A percentile compares a stretch with the other conserved stretches of the same genome.
These are phyloP conservation scores for Phyllosticta citriasiana DNA, from an alignment of 2,329 filamentous ascomycete species.

Conservation along the genomic window DNA sequence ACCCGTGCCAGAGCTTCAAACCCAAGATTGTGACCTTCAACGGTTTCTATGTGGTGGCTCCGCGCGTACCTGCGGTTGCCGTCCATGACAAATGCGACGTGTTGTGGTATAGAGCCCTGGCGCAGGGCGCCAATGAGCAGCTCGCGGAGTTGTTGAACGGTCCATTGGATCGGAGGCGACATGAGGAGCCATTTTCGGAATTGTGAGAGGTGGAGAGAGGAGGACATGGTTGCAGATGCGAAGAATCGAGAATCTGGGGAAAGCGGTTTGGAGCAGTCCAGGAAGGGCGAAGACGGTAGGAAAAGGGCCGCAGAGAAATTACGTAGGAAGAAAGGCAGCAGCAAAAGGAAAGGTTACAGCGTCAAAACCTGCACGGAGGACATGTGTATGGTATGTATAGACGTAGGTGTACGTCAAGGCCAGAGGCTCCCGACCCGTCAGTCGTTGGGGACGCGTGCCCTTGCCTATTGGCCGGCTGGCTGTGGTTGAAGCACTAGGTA, in stretches of 20 bases:
- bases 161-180: slow-evolving; percentile 87
- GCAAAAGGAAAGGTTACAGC: background rate
- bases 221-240: slow-evolving; percentile 5
- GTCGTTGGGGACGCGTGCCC: background rate
- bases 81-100: slow-evolving; percentile 99
- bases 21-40: slow-evolving; percentile 90
- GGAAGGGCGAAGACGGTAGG: background rate
- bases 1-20: slow-evolving; percentile 90
- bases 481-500: no score
- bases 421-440: background rate
- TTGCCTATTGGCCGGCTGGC: background rate
- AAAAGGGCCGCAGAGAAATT: background rate
- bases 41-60: slow-evolving; percentile 84
- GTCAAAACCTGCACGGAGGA: background rate
- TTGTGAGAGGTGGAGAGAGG: slow-evolving; percentile 49
- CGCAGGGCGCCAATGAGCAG: slow-evolving; percentile 78
- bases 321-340: background rate
- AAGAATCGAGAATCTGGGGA: background rate
- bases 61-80: slow-evolving; percentile 90
- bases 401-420: background rate
- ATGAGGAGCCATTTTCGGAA: slow-evolving; percentile 68
- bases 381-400: no score
- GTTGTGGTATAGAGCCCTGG: slow-evolving; percentile 84
- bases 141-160: slow-evolving; percentile 67
- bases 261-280: background rate